Evolutionary conservation across 2,329 filamentous ascomycete genomes (phyloP).

Genomic region (Botryotinia narcissicola): DNA sequence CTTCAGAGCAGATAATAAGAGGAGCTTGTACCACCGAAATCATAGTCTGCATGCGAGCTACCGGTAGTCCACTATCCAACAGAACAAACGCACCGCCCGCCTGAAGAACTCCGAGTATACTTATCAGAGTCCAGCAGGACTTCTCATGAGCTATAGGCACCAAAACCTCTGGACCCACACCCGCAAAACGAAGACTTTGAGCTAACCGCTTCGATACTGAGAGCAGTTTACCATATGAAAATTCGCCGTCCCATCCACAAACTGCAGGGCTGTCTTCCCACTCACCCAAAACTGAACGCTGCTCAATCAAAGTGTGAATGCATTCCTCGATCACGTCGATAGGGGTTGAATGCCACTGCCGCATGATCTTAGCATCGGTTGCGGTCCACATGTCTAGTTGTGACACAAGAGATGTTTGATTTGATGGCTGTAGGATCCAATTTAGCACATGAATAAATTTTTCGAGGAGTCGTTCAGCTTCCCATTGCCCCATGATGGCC

Average conservation of each 20-base stretch:
- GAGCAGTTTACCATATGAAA: not conserved
- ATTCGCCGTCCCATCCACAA: not conserved
- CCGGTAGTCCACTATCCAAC: constrained; percentile 35
- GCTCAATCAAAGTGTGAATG: not conserved
- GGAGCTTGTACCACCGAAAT: constrained; percentile 3
- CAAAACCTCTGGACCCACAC: not conserved
- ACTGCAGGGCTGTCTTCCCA: not conserved
- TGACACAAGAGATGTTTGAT: not conserved
- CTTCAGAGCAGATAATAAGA: not conserved
- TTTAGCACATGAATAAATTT: not conserved
- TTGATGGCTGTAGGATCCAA: not conserved
- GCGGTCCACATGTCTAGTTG: not conserved
- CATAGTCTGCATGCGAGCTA: constrained; percentile 28
- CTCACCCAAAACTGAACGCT: not conserved
- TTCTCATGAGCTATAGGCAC: not conserved
- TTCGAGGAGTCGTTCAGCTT: not conserved
- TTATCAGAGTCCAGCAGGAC: constrained; percentile 35
- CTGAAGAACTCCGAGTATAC: constrained; percentile 36
- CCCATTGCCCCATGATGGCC: not conserved
- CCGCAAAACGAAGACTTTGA: not conserved
- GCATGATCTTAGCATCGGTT: not conserved
- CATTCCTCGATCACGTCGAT: not conserved
- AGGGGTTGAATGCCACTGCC: not conserved
- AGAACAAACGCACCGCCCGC: constrained; percentile 36
- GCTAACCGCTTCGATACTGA: not conserved